phyloP scores from a whole-genome alignment of 2,329 filamentous ascomycete genomes.

The Fonsecaea pugnacius region DNA sequence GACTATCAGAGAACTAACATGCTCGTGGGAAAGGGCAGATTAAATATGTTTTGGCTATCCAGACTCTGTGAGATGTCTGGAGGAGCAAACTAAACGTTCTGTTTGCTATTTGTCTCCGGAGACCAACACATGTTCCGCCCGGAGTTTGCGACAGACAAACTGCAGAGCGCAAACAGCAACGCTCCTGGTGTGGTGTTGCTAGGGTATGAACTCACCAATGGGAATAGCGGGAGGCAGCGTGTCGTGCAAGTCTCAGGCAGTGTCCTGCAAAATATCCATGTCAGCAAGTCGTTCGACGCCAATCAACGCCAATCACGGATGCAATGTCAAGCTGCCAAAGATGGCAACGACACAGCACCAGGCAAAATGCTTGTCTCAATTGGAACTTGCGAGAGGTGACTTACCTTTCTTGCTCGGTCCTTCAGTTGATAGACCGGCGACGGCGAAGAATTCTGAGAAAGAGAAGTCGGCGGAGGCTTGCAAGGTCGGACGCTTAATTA shows the following conservation, averaged over 20 bases:
- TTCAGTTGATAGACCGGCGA: background rate
- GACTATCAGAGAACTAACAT: background rate
- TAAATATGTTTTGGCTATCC: background rate
- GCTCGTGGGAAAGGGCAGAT: background rate
- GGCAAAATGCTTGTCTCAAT: background rate
- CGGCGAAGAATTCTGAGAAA: background rate
- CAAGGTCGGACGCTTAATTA: background rate
- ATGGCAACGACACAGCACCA: background rate
- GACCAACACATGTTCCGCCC: background rate
- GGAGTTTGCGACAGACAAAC: background rate
- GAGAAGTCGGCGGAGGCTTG: background rate
- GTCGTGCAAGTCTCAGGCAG: background rate
- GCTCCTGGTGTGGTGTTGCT: background rate
- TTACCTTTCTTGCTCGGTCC: background rate
- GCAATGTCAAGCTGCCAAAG: background rate
- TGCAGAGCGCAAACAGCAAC: background rate
- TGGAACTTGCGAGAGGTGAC: background rate
- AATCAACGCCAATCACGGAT: background rate
- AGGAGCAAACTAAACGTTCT: background rate
- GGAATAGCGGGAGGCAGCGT: background rate
- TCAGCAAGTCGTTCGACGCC: background rate
- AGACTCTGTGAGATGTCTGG: background rate
- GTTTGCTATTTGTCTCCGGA: constrained; percentile 5
- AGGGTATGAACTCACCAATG: background rate
- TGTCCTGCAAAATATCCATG: background rate